A percentile compares a stretch with the other conserved stretches of the same genome.
Conservation (phyloP, 2,329 filamentous ascomycete species). For the Penicillium janthinellum region DNA sequence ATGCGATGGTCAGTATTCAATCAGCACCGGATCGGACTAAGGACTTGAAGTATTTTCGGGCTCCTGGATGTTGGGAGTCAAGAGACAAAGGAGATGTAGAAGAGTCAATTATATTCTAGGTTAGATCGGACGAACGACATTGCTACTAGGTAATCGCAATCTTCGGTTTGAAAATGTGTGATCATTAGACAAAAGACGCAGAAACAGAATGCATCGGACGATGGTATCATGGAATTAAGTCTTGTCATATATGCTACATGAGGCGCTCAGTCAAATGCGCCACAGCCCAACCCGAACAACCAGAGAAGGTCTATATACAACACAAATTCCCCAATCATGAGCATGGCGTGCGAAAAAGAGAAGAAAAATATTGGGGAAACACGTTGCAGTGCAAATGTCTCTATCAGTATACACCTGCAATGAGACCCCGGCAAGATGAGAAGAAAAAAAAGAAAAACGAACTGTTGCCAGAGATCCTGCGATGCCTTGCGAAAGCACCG, state of each 20-base stretch:
- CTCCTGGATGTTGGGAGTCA: too few relatives aligned
- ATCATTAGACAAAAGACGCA: not conserved
- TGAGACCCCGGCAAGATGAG: slow-evolving; percentile 30
- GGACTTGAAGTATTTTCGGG: not conserved
- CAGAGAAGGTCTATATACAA: slow-evolving; percentile 42
- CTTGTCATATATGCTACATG: slow-evolving; percentile 35
- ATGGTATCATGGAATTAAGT: slow-evolving; percentile 34
- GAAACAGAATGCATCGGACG: slow-evolving; percentile 2
- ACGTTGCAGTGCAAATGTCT: slow-evolving; percentile 17
- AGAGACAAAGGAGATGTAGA: not conserved
- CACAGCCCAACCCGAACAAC: slow-evolving; percentile 27
- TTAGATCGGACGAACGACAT: not conserved
- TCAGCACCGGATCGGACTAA: not conserved
- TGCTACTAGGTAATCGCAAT: not conserved
- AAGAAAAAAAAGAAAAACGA: slow-evolving; percentile 5
- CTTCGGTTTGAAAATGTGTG: not conserved
- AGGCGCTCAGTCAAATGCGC: slow-evolving; percentile 28
- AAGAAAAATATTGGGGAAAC: slow-evolving; percentile 5
- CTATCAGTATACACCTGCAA: not conserved
- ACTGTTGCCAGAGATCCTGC: not conserved
- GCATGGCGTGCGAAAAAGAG: slow-evolving; percentile 15
- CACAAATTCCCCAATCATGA: slow-evolving; percentile 29
- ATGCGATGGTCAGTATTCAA: not conserved
- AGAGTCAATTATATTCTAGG: not conserved
- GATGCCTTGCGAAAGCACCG: not conserved